Evolutionary conservation across 192 early-diverging fungal genomes (phyloP).

Genomic region (Umbelopsis sp.): DNA sequence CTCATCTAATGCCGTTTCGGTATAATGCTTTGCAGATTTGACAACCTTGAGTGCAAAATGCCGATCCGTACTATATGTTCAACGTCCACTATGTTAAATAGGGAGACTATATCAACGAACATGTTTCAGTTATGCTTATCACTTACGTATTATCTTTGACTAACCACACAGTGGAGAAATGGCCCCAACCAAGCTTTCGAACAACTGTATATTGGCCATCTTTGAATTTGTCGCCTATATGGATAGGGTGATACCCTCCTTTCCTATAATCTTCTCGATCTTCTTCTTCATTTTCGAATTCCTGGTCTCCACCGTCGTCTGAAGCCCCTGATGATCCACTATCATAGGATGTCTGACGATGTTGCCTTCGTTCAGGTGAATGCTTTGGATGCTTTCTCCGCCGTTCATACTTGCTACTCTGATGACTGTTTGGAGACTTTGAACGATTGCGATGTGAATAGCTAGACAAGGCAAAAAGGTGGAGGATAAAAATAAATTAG

Average conservation of each 20-base stretch:
- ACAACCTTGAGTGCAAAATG: constrained; percentile 97
- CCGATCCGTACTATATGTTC: constrained; percentile 51
- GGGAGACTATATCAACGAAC: too few species aligned
- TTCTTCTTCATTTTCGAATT: constrained; percentile 77
- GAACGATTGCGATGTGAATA: constrained; percentile 5
- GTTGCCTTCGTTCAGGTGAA: neutral
- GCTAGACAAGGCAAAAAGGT: neutral
- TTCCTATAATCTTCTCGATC: constrained; percentile 89
- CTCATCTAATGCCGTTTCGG: constrained; percentile 94
- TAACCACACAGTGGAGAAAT: constrained; percentile 98
- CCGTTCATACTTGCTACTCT: neutral
- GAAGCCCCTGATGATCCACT: neutral
- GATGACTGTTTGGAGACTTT: neutral
- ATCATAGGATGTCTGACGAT: neutral
- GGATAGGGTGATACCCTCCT: constrained; percentile 93
- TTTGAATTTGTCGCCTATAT: constrained; percentile 80
- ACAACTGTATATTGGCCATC: constrained; percentile 81
- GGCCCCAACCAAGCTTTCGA: constrained; percentile 97
- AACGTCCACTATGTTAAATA: too few species aligned
- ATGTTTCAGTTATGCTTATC: neutral
- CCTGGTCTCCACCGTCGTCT: constrained; percentile 8
- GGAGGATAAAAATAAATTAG: neutral
- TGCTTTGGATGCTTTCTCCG: neutral
- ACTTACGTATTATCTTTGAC: constrained; percentile 70
- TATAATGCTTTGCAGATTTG: constrained; percentile 94